A percentile compares a stretch with the other conserved stretches of the same genome.
These are phyloP conservation scores for Monilinia polystroma DNA, from an alignment of 2,329 filamentous ascomycete species.

Conservation along the genomic window DNA sequence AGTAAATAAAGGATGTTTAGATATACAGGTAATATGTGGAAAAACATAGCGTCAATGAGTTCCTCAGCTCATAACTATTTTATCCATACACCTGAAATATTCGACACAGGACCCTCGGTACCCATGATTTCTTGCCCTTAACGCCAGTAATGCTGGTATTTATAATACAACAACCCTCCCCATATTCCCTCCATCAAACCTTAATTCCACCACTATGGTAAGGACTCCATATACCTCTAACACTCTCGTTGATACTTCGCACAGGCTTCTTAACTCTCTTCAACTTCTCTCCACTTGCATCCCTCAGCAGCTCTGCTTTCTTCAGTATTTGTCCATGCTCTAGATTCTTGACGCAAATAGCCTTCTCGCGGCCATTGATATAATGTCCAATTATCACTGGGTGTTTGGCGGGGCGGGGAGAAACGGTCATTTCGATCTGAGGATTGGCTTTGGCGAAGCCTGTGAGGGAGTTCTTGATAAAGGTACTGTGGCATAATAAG, in stretches of 20 bases:
- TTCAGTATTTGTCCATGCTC: conserved; percentile 75
- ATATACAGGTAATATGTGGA: neutral
- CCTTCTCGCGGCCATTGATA: conserved; percentile 84
- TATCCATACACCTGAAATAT: neutral
- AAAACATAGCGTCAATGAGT: neutral
- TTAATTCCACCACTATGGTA: conserved; percentile 56
- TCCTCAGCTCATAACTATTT: neutral
- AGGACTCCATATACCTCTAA: conserved; percentile 69
- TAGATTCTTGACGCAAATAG: conserved; percentile 86
- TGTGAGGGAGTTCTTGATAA: conserved; percentile 74
- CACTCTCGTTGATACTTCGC: conserved; percentile 61
- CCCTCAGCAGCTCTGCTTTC: conserved; percentile 72
- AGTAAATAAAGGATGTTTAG: neutral
- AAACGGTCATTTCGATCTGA: conserved; percentile 86
- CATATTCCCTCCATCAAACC: conserved; percentile 30
- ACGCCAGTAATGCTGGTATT: conserved; percentile 32
- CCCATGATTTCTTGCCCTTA: conserved; percentile 25
- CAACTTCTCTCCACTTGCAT: conserved; percentile 74
- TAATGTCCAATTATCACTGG: conserved; percentile 87
- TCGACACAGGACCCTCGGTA: conserved; percentile 15
- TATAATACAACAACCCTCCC: conserved; percentile 28
- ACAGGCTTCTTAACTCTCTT: conserved; percentile 63
- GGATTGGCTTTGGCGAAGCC: conserved; percentile 80
- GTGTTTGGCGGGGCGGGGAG: conserved; percentile 84
- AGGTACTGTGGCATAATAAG: conserved; percentile 55